Conservation (phyloP, 2,329 filamentous ascomycete species). For the Hymenoscyphus infarciens region DNA sequence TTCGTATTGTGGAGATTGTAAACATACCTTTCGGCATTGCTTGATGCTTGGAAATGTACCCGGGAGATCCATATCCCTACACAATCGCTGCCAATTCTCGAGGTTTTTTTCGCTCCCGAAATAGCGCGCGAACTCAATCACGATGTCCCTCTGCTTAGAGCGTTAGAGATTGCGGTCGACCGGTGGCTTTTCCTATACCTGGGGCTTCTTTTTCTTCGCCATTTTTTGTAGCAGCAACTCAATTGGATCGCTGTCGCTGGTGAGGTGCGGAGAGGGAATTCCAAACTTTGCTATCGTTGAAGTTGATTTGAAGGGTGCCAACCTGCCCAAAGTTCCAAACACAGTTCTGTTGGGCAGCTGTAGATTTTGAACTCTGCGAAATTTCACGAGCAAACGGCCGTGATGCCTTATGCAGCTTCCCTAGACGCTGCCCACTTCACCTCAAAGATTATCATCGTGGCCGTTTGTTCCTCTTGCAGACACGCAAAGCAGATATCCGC, state of each 20-base stretch:
- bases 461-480: not conserved
- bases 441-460: not conserved
- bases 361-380: not conserved
- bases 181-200: not conserved
- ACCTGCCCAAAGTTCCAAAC: not conserved
- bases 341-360: not conserved
- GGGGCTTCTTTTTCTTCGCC: not conserved
- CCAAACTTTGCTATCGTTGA: not conserved
- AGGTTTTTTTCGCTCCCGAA: conserved; percentile 33
- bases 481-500: not conserved
- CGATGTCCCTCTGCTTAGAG: conserved; percentile 12
- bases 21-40: conserved; percentile 43
- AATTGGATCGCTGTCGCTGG: not conserved
- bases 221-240: not conserved
- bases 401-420: not conserved
- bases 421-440: not conserved
- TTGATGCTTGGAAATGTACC: conserved; percentile 41
- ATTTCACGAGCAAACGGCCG: not conserved
- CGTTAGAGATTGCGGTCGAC: not conserved
- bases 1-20: not conserved
- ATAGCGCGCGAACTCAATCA: conserved; percentile 19
- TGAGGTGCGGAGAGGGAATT: not conserved
- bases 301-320: not conserved
- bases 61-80: conserved; percentile 42
- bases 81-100: conserved; percentile 44